Evolutionary conservation across 2,329 filamentous ascomycete species (phyloP), one percentile per base, ranked within the genome.

Genomic region (Penicillium sp.): DNA sequence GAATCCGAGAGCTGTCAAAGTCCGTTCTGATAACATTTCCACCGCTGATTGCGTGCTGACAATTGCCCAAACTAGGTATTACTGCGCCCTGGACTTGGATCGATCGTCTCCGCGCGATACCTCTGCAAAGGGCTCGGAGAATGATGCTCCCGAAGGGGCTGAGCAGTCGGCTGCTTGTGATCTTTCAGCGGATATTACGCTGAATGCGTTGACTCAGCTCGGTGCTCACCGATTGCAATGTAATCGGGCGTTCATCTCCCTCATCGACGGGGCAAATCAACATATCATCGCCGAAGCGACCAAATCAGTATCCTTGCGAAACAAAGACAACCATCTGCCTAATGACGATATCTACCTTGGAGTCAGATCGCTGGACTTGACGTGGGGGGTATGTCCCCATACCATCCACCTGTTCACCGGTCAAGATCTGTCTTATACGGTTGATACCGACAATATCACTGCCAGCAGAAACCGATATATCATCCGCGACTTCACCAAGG

Each of bases 221-320:
- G 79, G 72, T 1, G 69, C 74, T 10, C 67, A 75, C 53, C 72
- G 74, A 25, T 68, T 80, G 4, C 66, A 70, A 18, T 73, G 70
- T 5, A 67, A 69, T n/a, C 73, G 79, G 14, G 69, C 74, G 5
- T 66, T 81, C 27, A 71, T 83, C 31, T 82, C 79, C 1, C 67
- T 82, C 28, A 80, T 82, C 54, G 79, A 81, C 51, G 65, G 66
- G 7, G 66, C 70, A 3, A 65, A 71, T 48, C 79, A 83, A 55
- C 63, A 80, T 54, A 67, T 82, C 35, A 69, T 82, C 18, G 78
- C 80, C 49, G 80, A 82, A 55, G 77, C 79, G 9, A 78, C 78
- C 0, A 67, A 69, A 1, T 70, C 67, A 1, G 69, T 74, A 2
- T 73, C 72, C 0, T 60, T 81, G 5, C 60, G 66, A 5, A 41